Conservation (phyloP, 805 yeast species). For the Nematodospora valgi region DNA sequence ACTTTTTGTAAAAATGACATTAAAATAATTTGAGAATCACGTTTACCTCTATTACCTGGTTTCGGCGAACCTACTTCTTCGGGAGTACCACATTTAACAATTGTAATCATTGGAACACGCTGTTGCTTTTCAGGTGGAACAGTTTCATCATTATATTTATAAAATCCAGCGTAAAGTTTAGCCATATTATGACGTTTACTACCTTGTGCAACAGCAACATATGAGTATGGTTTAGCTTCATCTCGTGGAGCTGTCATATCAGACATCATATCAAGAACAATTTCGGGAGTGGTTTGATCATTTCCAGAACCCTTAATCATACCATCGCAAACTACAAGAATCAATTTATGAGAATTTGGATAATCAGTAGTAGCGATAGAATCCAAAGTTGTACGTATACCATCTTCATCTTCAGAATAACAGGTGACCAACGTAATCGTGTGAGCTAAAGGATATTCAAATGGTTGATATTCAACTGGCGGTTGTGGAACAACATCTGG, state of each 20-base stretch:
- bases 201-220: slow-evolving; percentile 95
- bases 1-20: slow-evolving; percentile 88
- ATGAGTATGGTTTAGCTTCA: slow-evolving; percentile 76
- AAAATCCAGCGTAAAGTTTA: slow-evolving; percentile 91
- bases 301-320: slow-evolving; percentile 93
- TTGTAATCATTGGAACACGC: slow-evolving; percentile 70
- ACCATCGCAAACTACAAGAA: slow-evolving; percentile 90
- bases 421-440: slow-evolving; percentile 65
- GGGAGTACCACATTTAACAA: slow-evolving; percentile 89
- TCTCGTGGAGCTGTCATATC: slow-evolving; percentile 63
- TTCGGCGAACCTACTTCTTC: slow-evolving; percentile 59
- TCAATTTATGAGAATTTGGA: slow-evolving; percentile 90
- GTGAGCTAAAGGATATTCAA: slow-evolving; percentile 67
- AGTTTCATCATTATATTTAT: slow-evolving; percentile 74
- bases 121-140: slow-evolving; percentile 81
- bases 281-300: slow-evolving; percentile 83
- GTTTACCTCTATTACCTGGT: slow-evolving; percentile 95
- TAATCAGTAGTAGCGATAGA: slow-evolving; percentile 93
- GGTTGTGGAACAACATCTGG: slow-evolving; percentile 90
- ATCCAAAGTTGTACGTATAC: slow-evolving; percentile 83
- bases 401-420: slow-evolving; percentile 88
- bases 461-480: slow-evolving; percentile 84
- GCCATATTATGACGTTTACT: slow-evolving; percentile 97
- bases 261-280: slow-evolving; percentile 82
- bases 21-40: slow-evolving; percentile 87